Evolutionary conservation across 306 rosid genomes (phyloP).

Genomic region (Vigna nakashimae): DNA sequence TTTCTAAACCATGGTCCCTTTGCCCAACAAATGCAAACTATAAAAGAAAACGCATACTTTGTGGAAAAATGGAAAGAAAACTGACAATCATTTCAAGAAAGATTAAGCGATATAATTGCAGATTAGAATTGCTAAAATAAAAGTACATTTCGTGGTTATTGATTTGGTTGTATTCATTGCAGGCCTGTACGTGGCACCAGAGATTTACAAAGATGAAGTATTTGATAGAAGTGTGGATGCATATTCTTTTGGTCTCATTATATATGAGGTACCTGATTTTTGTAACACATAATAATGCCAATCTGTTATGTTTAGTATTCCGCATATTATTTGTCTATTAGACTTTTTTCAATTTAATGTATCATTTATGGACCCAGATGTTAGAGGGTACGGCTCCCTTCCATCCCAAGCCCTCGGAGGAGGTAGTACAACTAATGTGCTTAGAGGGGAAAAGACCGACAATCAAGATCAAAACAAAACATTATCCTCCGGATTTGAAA

Average conservation of each 20-base stretch:
- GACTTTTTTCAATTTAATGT: background rate
- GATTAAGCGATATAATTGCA: constrained; percentile 20
- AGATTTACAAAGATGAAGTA: constrained; percentile 74
- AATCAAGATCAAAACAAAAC: constrained; percentile 79
- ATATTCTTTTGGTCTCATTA: constrained; percentile 86
- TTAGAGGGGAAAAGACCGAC: constrained; percentile 81
- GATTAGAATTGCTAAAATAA: constrained; percentile 27
- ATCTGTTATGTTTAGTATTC: constrained; percentile 34
- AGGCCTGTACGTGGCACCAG: constrained; percentile 94
- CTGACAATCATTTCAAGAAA: constrained; percentile 26
- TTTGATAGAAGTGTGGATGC: constrained; percentile 90
- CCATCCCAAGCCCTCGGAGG: constrained; percentile 77
- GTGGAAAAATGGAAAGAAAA: background rate
- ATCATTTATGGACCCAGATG: constrained; percentile 63
- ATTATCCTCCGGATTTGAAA: constrained; percentile 86
- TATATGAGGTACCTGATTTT: constrained; percentile 76
- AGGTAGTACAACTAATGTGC: constrained; percentile 69
- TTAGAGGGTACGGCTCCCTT: constrained; percentile 82
- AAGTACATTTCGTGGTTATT: constrained; percentile 22
- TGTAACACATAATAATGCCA: constrained; percentile 14
- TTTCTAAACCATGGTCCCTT: constrained; percentile 20
- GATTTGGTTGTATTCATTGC: constrained; percentile 46
- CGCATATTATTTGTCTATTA: constrained; percentile 4
- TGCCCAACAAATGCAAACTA: constrained; percentile 27
- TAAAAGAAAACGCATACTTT: constrained; percentile 17